Conservation (phyloP, 768 basidiomycete species). For the Pleurotus djamor region DNA sequence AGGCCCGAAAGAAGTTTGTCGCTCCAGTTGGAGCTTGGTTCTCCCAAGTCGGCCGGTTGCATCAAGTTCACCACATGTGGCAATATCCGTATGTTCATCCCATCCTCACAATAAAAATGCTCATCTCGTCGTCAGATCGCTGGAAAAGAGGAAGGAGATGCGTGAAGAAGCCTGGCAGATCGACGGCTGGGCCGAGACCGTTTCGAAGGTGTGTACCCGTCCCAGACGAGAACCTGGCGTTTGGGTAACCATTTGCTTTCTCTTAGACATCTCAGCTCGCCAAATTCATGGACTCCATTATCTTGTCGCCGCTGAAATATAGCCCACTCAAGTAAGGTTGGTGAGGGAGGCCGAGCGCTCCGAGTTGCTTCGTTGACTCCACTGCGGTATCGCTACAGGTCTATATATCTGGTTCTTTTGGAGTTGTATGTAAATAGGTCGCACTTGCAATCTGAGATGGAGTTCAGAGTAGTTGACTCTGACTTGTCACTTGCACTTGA, state of each 20-base stretch:
- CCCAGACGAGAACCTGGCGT: neutral
- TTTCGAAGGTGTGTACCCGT: slow-evolving; percentile 70
- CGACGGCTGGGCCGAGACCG: slow-evolving; percentile 95
- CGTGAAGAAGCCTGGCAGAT: slow-evolving; percentile 92
- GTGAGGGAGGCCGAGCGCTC: neutral
- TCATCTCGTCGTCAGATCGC: slow-evolving; percentile 38
- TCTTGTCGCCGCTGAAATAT: slow-evolving; percentile 77
- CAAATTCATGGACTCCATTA: slow-evolving; percentile 82
- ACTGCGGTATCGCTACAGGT: neutral
- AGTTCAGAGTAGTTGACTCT: too few species aligned
- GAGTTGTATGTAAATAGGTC: neutral
- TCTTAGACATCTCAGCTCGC: slow-evolving; percentile 85
- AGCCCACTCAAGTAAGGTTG: slow-evolving; percentile 74
- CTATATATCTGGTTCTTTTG: neutral
- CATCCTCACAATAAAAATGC: neutral
- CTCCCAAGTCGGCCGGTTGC: slow-evolving; percentile 79
- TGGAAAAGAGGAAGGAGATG: slow-evolving; percentile 79
- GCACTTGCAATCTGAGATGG: too few species aligned
- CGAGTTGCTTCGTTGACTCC: neutral
- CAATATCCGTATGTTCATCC: slow-evolving; percentile 71
- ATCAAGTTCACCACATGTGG: slow-evolving; percentile 96
- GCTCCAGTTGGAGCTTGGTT: slow-evolving; percentile 92
- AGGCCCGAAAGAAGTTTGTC: slow-evolving; percentile 82
- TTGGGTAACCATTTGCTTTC: slow-evolving; percentile 9
- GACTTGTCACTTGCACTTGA: neutral